Base-by-base conservation (phyloP, 2,329 filamentous ascomycete species). In the Curvularia sp. region DNA sequence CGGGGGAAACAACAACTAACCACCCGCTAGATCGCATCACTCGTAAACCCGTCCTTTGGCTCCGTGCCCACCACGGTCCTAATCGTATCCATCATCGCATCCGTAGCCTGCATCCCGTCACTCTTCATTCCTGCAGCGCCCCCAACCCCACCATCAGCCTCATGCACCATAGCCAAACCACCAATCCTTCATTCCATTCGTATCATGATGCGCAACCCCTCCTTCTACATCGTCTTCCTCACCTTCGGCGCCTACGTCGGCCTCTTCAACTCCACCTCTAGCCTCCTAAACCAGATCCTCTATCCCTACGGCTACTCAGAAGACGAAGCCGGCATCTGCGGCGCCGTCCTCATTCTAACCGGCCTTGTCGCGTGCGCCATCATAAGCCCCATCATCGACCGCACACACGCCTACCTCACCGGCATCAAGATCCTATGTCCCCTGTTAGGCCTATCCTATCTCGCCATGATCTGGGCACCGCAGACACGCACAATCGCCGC, bases 261-360 rank as follows among this genome's bases (percentile, higher is more conserved):
- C 69, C 89, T 95, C 80, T 99, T 99, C 87, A 98, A 98, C 83
- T 90, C 90, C 66, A 82, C 93, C 65, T 96, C 93, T 49, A 90
- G 90, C 1, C 86, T 98, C 1, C 84, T 98, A 9, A 96, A 94
- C 80, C 94, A 97, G 74, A 91, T 98, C 74, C 85, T 98, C 63
- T 82, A 86, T 39, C 95, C 95, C 0, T 94, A 97, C 79, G 90
- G 87, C 69, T 96, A 92, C 84, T 85, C 81, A 58, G 90, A 96
- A 75, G 89, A 89, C 64, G 85, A 97, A 55, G 91, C 94, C 22
- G 95, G 95, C 33, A 93, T 98, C 69, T 92, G 89, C 10, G 95
- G 95, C 63, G 95, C 91, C 0, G 78, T 98, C 8, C 85, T 98
- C 33, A 98, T 98, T 73, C 83, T 97, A 47, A 91, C 95, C 53